Base-by-base conservation (phyloP, 352 stramenopile genomes). In the Phytophthora fragariae region DNA sequence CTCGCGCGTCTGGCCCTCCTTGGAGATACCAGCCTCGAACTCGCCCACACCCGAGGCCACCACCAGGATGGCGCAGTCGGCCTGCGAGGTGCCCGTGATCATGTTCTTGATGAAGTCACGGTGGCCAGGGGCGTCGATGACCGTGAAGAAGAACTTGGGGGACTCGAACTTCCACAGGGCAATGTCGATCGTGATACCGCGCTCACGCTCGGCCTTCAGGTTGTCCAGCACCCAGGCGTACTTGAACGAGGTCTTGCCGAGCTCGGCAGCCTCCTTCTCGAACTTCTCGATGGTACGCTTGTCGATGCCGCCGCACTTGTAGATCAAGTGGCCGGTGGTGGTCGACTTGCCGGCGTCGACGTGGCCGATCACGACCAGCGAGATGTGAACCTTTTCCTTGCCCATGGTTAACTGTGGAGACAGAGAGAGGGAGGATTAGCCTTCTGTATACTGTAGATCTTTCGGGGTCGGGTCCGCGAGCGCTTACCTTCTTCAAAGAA, bases 31-130 rank as follows among this genome's bases (percentile, higher is more conserved):
- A 65, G 85, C 91, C 75, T 99, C 94, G 88, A 99, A 99, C 62
- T 96, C 97, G 78, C 89, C 90, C 46, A 94, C 79, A 35, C 82
- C 89, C 14, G 97, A 96, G 73, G 98, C 90, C 31, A 99, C 90
- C 29, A 99, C 92, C 10, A 99, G 83, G 70, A 99, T 84, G 47
- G 98, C 97, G 63, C 97, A 95, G 90, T 99, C 98, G n/a, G 97
- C 97, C 85, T 99, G 98, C 70, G 94, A 98, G 15, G 97, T 99
- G 59, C 98, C 98, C 44, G 97, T 99, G 79, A 99, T 99, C 98
- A 99, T 99, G 85, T 99, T 99, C 94, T 99, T 99, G 84, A 99
- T 99, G 85, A 99, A 99, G 81, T 99, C 97, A 80, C 95, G 89
- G 86, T 99, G 97, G 37, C 97, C 98, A 47, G 98, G 98, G 49